Evolutionary conservation across 2,329 filamentous ascomycete genomes (phyloP).

Genomic region (Orbilia quercus): DNA sequence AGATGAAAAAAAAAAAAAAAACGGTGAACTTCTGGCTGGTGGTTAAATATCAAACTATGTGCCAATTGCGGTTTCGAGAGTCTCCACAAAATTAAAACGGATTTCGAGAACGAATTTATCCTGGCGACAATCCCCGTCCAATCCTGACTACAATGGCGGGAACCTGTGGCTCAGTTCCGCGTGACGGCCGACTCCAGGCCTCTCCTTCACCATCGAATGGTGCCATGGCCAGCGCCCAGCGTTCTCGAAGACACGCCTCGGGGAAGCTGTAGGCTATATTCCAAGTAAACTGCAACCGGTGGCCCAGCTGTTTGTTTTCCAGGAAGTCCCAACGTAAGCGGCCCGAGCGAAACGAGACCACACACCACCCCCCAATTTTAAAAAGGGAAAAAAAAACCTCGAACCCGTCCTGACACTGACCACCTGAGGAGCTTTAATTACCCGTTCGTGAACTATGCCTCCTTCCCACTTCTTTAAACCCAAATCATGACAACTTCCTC

Average conservation of each 20-base stretch:
- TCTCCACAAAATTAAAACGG: slow-evolving; percentile 13
- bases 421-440: slow-evolving; percentile 57
- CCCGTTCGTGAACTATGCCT: slow-evolving; percentile 56
- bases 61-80: not conserved
- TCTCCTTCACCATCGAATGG: slow-evolving; percentile 5
- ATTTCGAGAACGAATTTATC: slow-evolving; percentile 4
- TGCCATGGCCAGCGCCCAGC: slow-evolving; percentile 46
- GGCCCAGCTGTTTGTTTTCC: no score
- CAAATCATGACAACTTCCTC: slow-evolving; percentile 56
- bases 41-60: no score
- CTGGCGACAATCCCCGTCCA: slow-evolving; percentile 13
- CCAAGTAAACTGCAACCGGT: not conserved
- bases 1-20: no score
- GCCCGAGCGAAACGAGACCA: slow-evolving; percentile 56
- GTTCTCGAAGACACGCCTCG: slow-evolving; percentile 7
- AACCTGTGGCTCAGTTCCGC: slow-evolving; percentile 56
- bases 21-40: no score
- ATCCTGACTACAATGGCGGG: slow-evolving; percentile 12
- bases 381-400: slow-evolving; percentile 32
- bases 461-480: slow-evolving; percentile 54
- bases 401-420: slow-evolving; percentile 52
- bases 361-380: slow-evolving; percentile 52
- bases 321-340: slow-evolving; percentile 28
- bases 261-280: slow-evolving; percentile 52
- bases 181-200: slow-evolving; percentile 40